These are phyloP conservation scores for Xylaria bambusicola DNA, from an alignment of 495 filamentous ascomycete species.

Conservation along the genomic window DNA sequence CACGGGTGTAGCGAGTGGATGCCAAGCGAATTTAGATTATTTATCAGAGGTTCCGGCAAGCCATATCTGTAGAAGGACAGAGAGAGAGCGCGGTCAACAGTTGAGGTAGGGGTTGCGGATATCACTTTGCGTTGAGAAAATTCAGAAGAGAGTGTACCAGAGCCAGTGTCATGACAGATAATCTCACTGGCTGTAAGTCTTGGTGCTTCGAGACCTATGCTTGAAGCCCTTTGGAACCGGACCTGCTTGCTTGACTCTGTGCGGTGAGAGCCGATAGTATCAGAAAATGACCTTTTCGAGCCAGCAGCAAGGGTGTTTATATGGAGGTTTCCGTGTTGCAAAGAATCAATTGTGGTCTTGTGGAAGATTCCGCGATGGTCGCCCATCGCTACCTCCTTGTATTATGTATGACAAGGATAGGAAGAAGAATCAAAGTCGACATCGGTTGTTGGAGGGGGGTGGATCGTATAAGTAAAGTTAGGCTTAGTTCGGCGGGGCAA, in stretches of 20 bases:
- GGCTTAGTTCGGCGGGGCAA: too few relatives aligned
- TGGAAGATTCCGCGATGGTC: constrained; percentile 26
- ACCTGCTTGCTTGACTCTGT: constrained; percentile 4
- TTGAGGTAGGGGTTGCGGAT: constrained; percentile 51
- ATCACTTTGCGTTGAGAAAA: constrained; percentile 49
- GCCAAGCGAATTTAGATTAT: constrained; percentile 65
- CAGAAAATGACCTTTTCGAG: constrained; percentile 23
- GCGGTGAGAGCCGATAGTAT: neutral
- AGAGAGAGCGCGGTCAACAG: constrained; percentile 60
- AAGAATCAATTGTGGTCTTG: constrained; percentile 31
- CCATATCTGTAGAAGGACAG: constrained; percentile 67
- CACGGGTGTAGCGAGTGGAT: constrained; percentile 75
- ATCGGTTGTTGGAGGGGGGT: too few relatives aligned
- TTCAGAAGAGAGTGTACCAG: constrained; percentile 32
- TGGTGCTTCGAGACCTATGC: constrained; percentile 23
- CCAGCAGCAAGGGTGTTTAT: constrained; percentile 26
- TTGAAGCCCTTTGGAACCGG: constrained; percentile 27
- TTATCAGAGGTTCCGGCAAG: constrained; percentile 59
- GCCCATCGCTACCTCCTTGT: constrained; percentile 22
- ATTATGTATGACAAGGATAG: too few relatives aligned
- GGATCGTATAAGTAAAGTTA: too few relatives aligned
- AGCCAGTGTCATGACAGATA: constrained; percentile 14
- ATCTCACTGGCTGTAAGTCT: constrained; percentile 42
- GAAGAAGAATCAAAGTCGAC: too few relatives aligned
- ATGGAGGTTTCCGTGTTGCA: constrained; percentile 23